phyloP scores from a whole-genome alignment of 2,329 filamentous ascomycete genomes.

The Orbilia ellipsospora region DNA sequence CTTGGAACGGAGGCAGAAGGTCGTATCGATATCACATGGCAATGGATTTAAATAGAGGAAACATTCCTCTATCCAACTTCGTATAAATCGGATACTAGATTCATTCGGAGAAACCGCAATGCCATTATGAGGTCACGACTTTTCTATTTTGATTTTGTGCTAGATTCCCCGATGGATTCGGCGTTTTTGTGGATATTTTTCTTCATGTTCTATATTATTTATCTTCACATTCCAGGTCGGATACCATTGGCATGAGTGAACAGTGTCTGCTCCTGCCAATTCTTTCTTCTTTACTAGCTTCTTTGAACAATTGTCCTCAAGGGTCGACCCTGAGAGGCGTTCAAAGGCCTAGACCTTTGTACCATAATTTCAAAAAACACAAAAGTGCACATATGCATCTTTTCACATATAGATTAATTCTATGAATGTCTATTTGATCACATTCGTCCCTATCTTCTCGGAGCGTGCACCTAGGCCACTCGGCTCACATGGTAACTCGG shows the following conservation, averaged over 20 bases:
- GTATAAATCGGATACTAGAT: constrained; percentile 21
- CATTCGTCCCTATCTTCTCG: not conserved
- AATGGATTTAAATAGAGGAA: constrained; percentile 20
- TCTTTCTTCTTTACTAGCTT: no score
- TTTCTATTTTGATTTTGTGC: constrained; percentile 25
- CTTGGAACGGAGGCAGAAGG: constrained; percentile 36
- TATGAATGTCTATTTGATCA: not conserved
- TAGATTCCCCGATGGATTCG: constrained; percentile 54
- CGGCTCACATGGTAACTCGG: no score
- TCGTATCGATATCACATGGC: constrained; percentile 47
- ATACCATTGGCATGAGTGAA: not conserved
- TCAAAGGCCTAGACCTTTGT: constrained; percentile 6
- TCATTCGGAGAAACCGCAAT: constrained; percentile 31
- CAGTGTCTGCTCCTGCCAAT: not conserved
- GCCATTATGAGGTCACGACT: constrained; percentile 49
- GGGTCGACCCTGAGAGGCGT: no score
- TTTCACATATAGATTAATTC: constrained; percentile 1
- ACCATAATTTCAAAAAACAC: constrained; percentile 26
- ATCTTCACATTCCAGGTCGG: constrained; percentile 11
- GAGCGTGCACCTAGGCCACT: no score
- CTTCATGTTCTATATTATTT: constrained; percentile 21
- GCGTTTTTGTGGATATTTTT: constrained; percentile 42
- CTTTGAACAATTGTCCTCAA: not conserved
- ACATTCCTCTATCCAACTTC: not conserved
- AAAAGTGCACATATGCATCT: constrained; percentile 6